Percentiles rank a stretch among this genome's conserved stretches.
Conservation (phyloP, 495 filamentous ascomycete genomes). For the Aspergillus bertholletiae region DNA sequence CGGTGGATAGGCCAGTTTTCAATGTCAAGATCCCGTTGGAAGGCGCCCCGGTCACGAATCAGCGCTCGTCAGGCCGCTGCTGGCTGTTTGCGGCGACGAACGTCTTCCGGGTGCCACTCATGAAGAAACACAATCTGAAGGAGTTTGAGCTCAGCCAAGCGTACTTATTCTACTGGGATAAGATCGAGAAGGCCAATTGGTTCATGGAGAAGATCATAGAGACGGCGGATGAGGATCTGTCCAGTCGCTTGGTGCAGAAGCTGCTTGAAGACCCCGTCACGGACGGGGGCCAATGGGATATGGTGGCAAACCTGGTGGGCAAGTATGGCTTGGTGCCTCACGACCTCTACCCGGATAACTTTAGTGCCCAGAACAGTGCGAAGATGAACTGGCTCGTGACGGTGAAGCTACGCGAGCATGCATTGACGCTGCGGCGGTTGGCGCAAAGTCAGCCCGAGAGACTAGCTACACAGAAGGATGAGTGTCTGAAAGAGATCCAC, state of each 20-base stretch:
- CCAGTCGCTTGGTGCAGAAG: constrained; percentile 64
- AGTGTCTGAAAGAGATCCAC: constrained; percentile 75
- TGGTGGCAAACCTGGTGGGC: constrained; percentile 78
- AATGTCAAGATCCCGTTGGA: constrained; percentile 79
- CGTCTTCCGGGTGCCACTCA: constrained; percentile 78
- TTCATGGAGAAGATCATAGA: constrained; percentile 80
- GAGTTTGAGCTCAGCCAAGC: constrained; percentile 80
- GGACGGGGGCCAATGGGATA: constrained; percentile 91
- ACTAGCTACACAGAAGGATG: constrained; percentile 55
- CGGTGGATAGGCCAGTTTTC: constrained; percentile 73
- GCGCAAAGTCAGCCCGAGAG: constrained; percentile 14
- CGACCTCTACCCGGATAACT: constrained; percentile 72
- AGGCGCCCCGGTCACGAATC: constrained; percentile 80
- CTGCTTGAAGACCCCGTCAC: constrained; percentile 62
- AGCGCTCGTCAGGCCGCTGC: constrained; percentile 73
- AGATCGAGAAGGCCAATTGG: constrained; percentile 87
- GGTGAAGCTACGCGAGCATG: constrained; percentile 83
- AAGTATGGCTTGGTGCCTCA: constrained; percentile 87
- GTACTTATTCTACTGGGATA: constrained; percentile 95
- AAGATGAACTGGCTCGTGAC: constrained; percentile 74
- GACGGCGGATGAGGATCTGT: constrained; percentile 62
- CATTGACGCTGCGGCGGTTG: constrained; percentile 58
- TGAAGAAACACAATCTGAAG: constrained; percentile 73
- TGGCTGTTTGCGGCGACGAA: constrained; percentile 90
- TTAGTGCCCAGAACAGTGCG: constrained; percentile 65